phyloP scores from a whole-genome alignment of 202 grass and related monocot genomes.

The Panicum hallii region DNA sequence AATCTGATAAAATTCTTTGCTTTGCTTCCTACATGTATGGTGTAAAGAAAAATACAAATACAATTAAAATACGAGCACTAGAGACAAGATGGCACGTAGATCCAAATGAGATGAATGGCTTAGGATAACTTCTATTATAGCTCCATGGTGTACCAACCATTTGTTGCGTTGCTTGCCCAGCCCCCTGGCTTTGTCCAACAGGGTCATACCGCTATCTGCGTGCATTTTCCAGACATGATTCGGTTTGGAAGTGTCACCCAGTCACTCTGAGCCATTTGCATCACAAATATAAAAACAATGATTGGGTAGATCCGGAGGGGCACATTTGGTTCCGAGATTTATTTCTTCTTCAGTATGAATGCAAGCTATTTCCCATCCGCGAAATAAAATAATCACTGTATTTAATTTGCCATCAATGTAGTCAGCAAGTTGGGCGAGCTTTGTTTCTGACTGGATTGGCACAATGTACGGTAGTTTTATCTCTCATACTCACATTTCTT shows the following conservation, averaged over 20 bases:
- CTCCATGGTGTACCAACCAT: no score
- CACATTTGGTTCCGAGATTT: neutral
- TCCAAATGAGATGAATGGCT: no score
- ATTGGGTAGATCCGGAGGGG: neutral
- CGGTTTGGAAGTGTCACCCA: neutral
- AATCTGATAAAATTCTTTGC: no score
- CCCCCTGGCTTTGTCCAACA: neutral
- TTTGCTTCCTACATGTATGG: no score
- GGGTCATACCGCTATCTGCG: neutral
- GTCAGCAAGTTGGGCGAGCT: neutral
- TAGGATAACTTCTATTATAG: no score
- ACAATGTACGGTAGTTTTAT: neutral
- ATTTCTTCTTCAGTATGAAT: neutral
- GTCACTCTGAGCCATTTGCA: no score
- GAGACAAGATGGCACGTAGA: no score
- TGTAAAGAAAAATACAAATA: no score
- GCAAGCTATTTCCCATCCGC: neutral
- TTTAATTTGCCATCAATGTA: conserved; percentile 3
- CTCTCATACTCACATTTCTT: neutral
- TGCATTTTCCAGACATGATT: neutral
- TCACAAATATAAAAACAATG: neutral
- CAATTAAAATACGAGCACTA: no score
- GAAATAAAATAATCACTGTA: neutral
- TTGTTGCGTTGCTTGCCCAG: no score
- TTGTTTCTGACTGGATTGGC: neutral